Evolutionary conservation across 2,329 filamentous ascomycete species (phyloP).

Genomic region (Cladorrhinum sp.): DNA sequence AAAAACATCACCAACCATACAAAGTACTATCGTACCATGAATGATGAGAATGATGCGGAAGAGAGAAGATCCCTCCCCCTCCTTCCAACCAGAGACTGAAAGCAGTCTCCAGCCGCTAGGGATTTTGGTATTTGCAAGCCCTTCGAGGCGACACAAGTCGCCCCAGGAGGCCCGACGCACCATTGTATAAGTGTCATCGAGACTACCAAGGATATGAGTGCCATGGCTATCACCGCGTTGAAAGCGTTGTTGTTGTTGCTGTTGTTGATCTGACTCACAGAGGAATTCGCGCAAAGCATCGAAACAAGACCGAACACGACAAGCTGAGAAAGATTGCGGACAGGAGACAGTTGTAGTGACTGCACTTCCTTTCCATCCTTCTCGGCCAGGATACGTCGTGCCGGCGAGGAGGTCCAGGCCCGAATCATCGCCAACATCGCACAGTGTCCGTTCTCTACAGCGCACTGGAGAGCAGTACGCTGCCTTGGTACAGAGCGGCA

Average conservation of each 20-base stretch:
- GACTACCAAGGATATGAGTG: conserved; percentile 21
- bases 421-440: conserved; percentile 14
- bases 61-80: conserved; percentile 8
- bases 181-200: conserved; percentile 11
- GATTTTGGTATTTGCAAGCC: conserved; percentile 15
- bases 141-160: conserved; percentile 14
- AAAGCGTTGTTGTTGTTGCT: conserved; percentile 12
- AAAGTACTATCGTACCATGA: conserved; percentile 14
- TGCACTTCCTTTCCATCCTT: conserved; percentile 8
- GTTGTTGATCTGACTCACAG: conserved; percentile 19
- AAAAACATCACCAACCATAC: conserved; percentile 8
- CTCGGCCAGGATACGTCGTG: conserved; percentile 20
- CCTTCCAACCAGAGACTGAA: conserved; percentile 15
- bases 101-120: neutral
- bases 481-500: neutral
- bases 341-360: neutral
- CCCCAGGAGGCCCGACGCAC: conserved; percentile 10
- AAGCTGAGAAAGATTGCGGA: conserved; percentile 21
- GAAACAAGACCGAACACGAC: conserved; percentile 30
- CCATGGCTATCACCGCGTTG: conserved; percentile 19
- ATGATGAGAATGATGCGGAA: conserved; percentile 1
- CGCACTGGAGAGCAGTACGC: conserved; percentile 1
- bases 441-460: conserved; percentile 7
- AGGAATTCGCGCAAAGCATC: conserved; percentile 20
- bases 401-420: conserved; percentile 25